These are phyloP conservation scores for Microsporum canis DNA, from an alignment of 2,329 filamentous ascomycete species.

Conservation along the genomic window DNA sequence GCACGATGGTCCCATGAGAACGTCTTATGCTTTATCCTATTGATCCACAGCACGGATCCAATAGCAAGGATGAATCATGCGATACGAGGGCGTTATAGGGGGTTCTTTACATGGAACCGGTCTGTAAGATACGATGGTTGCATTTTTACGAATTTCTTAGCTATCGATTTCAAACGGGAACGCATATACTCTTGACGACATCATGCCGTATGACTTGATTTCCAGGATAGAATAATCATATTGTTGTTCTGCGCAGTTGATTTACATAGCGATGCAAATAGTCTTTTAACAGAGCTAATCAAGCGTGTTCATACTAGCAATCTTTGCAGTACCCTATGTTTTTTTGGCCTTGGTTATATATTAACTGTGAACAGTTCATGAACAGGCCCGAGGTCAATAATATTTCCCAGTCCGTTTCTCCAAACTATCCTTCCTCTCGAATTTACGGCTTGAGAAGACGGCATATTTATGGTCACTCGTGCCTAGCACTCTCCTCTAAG, in stretches of 20 bases:
- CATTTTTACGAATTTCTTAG: background rate
- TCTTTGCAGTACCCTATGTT: no score
- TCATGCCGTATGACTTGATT: background rate
- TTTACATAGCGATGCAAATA: background rate
- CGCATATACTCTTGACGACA: background rate
- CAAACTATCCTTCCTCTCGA: no score
- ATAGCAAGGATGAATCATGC: background rate
- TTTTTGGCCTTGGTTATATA: background rate
- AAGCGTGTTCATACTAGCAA: no score
- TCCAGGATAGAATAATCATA: background rate
- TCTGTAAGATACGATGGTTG: background rate
- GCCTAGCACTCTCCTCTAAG: slow-evolving; percentile 31
- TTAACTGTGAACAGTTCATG: no score
- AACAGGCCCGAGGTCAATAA: no score
- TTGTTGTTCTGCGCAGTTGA: background rate
- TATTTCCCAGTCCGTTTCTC: no score
- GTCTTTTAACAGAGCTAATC: background rate
- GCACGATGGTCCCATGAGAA: background rate
- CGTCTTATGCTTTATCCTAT: background rate
- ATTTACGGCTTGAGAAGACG: no score
- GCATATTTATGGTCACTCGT: background rate
- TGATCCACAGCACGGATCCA: background rate
- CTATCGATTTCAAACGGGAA: background rate
- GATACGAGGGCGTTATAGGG: background rate
- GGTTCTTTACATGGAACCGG: background rate